These are phyloP conservation scores for Boechera divaricarpa DNA, from an alignment of 345 rosid genomes.

Conservation along the genomic window DNA sequence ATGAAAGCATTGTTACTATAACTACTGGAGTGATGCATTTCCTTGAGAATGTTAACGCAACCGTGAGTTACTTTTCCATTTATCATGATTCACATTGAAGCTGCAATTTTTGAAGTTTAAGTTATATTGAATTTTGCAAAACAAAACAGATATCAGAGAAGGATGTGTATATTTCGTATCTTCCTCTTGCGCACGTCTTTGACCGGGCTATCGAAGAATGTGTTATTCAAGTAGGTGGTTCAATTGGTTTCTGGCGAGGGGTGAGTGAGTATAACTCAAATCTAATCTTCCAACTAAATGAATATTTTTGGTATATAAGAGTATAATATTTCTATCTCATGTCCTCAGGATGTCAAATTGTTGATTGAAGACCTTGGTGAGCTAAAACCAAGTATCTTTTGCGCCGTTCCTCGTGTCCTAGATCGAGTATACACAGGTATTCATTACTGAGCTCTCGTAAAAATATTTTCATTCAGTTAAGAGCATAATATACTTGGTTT, in stretches of 20 bases:
- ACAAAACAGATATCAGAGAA: constrained; percentile 38
- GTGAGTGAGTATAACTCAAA: constrained; percentile 51
- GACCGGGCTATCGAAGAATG: constrained; percentile 91
- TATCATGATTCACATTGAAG: not conserved
- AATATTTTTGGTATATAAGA: not conserved
- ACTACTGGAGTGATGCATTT: constrained; percentile 75
- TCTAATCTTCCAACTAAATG: not conserved
- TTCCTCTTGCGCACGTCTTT: constrained; percentile 97
- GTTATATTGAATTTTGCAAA: not conserved
- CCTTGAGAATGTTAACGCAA: constrained; percentile 63
- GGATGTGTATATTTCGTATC: constrained; percentile 90
- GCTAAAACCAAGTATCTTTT: constrained; percentile 88
- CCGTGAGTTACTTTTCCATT: constrained; percentile 49
- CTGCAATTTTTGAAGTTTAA: not conserved
- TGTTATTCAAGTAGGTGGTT: constrained; percentile 75
- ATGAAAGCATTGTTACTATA: constrained; percentile 76
- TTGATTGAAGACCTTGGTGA: constrained; percentile 91
- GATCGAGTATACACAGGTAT: constrained; percentile 77
- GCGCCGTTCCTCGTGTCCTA: constrained; percentile 97
- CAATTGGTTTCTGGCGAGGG: constrained; percentile 98
- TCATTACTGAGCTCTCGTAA: not conserved
- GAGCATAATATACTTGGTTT: not conserved
- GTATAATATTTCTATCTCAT: not conserved
- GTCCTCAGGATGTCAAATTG: constrained; percentile 77
- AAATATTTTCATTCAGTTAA: not conserved